phyloP scores from a whole-genome alignment of 305 asterid genomes.

The Plantago coronopus region DNA sequence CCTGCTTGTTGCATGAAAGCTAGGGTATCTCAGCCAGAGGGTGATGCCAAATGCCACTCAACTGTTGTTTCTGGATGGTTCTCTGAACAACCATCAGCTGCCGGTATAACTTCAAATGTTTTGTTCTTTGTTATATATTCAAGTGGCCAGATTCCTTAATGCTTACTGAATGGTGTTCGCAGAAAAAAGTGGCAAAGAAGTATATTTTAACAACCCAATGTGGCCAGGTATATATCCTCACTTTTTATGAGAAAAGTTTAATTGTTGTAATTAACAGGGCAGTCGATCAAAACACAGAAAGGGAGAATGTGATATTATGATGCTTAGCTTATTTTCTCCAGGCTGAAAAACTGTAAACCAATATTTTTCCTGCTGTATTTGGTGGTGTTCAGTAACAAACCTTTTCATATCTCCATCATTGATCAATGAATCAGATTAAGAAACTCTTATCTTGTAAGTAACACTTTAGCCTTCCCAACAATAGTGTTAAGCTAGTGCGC shows the following conservation, averaged over 20 bases:
- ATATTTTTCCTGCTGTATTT: no score
- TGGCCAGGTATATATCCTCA: slow-evolving; percentile 78
- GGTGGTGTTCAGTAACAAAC: no score
- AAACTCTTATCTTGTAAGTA: no score
- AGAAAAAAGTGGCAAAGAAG: slow-evolving; percentile 44
- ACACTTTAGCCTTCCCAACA: no score
- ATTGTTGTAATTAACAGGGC: no score
- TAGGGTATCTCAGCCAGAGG: slow-evolving; percentile 56
- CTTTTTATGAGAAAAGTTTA: neutral
- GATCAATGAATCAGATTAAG: no score
- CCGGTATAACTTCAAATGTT: slow-evolving; percentile 35
- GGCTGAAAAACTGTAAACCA: no score
- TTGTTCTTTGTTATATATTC: neutral
- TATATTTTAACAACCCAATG: slow-evolving; percentile 87
- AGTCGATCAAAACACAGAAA: no score
- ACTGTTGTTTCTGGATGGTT: slow-evolving; percentile 97
- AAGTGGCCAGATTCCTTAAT: neutral
- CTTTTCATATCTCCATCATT: no score
- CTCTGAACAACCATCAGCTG: slow-evolving; percentile 42
- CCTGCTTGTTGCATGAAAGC: slow-evolving; percentile 94
- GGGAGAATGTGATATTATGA: no score
- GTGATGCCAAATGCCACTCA: slow-evolving; percentile 64
- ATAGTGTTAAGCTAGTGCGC: no score
- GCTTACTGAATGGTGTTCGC: slow-evolving; percentile 7
- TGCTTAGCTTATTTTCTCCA: no score